These are phyloP conservation scores for Tylopilus rubrobrunneus DNA, from an alignment of 768 basidiomycete genomes.

Conservation along the genomic window DNA sequence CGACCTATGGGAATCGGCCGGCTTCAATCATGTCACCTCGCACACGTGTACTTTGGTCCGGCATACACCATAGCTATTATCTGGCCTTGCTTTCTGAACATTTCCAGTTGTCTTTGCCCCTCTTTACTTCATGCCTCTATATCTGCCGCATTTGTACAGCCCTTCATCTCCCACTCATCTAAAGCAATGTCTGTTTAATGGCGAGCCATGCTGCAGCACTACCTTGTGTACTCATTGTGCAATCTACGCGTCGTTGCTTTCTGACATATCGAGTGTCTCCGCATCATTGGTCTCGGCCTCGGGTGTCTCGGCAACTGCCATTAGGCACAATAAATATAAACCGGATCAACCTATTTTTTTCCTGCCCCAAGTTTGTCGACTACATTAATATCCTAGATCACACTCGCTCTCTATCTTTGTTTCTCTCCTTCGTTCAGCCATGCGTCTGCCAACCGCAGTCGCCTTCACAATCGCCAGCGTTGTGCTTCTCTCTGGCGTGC, in stretches of 20 bases:
- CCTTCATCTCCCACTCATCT: slow-evolving; percentile 35
- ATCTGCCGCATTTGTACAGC: slow-evolving; percentile 48
- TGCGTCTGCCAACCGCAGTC: slow-evolving; percentile 26
- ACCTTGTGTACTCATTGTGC: slow-evolving; percentile 39
- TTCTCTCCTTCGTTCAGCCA: slow-evolving; percentile 11
- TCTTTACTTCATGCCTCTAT: slow-evolving; percentile 23
- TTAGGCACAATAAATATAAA: background rate
- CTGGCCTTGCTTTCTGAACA: slow-evolving; percentile 36
- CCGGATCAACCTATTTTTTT: background rate
- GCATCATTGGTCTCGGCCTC: too few species aligned
- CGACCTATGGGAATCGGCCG: slow-evolving; percentile 34
- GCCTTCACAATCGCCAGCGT: slow-evolving; percentile 37
- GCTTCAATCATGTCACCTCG: slow-evolving; percentile 48
- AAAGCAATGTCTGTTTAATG: slow-evolving; percentile 41
- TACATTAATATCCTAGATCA: background rate
- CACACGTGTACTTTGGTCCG: slow-evolving; percentile 68
- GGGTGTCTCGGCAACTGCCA: background rate
- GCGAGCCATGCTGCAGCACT: slow-evolving; percentile 34
- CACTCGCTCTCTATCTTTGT: slow-evolving; percentile 4
- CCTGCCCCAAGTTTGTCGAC: background rate
- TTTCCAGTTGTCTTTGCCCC: slow-evolving; percentile 20
- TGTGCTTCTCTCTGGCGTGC: slow-evolving; percentile 41
- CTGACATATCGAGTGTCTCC: background rate
- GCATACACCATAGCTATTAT: slow-evolving; percentile 49
- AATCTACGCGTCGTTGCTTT: slow-evolving; percentile 33